Percentiles rank a stretch among this genome's conserved stretches.
Conservation (phyloP, 805 yeast genomes). For the Sungouiella thailandica region DNA sequence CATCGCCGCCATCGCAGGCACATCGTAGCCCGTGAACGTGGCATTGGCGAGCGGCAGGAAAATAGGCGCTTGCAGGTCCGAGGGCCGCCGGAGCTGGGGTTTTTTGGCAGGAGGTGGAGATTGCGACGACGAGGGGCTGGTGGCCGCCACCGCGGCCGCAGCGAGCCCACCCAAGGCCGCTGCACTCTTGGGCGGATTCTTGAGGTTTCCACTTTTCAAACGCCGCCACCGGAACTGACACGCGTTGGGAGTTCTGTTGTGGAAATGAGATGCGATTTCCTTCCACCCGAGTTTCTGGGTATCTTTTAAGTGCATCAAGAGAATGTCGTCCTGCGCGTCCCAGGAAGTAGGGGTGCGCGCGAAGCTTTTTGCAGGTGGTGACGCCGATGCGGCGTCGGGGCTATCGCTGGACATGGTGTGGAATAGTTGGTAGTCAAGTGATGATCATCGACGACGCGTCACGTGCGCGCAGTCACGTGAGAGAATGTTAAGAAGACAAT, state of each 20-base stretch:
- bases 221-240: constrained; percentile 90
- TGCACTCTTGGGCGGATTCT: constrained; percentile 37
- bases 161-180: constrained; percentile 8
- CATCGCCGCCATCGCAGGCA: constrained; percentile 41
- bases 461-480: no score
- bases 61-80: constrained; percentile 14
- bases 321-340: constrained; percentile 44
- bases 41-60: constrained; percentile 33
- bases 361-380: constrained; percentile 20
- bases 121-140: constrained; percentile 3
- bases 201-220: constrained; percentile 36
- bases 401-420: constrained; percentile 7
- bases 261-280: constrained; percentile 75
- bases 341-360: constrained; percentile 43
- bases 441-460: constrained; percentile 16
- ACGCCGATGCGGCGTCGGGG: constrained; percentile 5
- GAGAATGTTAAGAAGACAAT: no score
- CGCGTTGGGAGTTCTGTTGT: constrained; percentile 81
- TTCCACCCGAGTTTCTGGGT: constrained; percentile 85
- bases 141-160: constrained; percentile 4
- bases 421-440: constrained; percentile 5
- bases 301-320: constrained; percentile 61
- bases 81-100: constrained; percentile 5
- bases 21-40: constrained; percentile 38
- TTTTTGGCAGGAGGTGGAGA: constrained; percentile 2